Evolutionary conservation across 2,329 filamentous ascomycete genomes (phyloP).

Genomic region (Calonectria ilicicola): DNA sequence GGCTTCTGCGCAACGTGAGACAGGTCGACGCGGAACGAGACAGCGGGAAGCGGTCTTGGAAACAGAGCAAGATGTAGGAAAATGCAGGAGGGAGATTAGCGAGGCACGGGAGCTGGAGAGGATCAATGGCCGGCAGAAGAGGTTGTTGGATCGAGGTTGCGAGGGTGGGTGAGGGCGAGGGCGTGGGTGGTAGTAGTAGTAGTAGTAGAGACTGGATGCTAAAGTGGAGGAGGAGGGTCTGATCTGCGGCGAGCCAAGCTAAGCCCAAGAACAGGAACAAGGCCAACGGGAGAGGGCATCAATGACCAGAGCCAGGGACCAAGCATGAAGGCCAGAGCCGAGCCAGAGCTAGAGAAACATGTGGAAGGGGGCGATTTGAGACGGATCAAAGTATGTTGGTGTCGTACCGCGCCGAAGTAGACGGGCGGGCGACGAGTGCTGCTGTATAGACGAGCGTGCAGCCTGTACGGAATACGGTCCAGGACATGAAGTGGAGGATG

Average conservation of each 20-base stretch:
- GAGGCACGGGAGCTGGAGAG: background rate
- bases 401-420: conserved; percentile 2
- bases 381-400: conserved; percentile 4
- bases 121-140: conserved; percentile 13
- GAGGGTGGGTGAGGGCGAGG: background rate
- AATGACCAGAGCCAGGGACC: conserved; percentile 1
- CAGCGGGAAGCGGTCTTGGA: background rate
- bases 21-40: background rate
- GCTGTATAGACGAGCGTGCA: background rate
- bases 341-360: conserved; percentile 6
- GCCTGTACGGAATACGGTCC: background rate
- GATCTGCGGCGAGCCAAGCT: conserved; percentile 12
- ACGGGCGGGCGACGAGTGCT: conserved; percentile 1
- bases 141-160: conserved; percentile 5
- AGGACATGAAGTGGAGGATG: background rate
- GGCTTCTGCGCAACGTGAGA: conserved; percentile 4
- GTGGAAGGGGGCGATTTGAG: conserved; percentile 10
- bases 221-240: background rate
- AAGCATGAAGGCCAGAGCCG: background rate
- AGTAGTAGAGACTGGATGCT: conserved; percentile 4
- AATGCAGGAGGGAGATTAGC: background rate
- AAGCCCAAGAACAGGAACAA: background rate
- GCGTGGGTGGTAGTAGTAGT: background rate
- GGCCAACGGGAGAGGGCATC: conserved; percentile 6
- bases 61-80: background rate